Base-by-base conservation (phyloP, 768 basidiomycete species). In the Termitomyces bulborhizus region DNA sequence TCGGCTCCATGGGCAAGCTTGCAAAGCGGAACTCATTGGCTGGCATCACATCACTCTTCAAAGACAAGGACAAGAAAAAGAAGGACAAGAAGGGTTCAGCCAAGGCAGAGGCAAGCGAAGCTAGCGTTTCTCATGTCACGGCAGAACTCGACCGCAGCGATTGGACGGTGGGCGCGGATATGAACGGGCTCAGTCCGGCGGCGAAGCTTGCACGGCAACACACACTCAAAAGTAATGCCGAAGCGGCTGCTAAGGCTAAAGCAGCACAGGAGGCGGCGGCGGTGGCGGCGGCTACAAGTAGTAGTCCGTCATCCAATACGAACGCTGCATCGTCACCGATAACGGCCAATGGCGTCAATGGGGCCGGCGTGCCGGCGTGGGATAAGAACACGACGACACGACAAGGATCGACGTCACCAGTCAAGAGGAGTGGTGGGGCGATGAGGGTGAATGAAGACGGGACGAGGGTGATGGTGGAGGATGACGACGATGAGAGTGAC, bases 31-130 rank as follows among this genome's bases (percentile, higher is more conserved):
- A 95, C 66, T 93, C 90, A 37, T 72, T 98, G 40, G 88, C 90
- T 51, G 89, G 93, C 29, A 94, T 98, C 67, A 93, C 93, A 18
- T 90, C 88, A 47, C 74, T 98, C 55, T 97, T 98, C 80, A 96
- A 95, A 71, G 92, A 93, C 67, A 91, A 84, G 65, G 84, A 83
- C 58, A 80, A 80, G 61, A 76, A 82, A 57, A 78, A 76, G 63
- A 73, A 71, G 57, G 70, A 68, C 48, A 72, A 74, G 56, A 71
- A 71, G 54, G 64, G 62, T 18, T 79, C 81, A 68, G 83, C 82
- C 60, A 76, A 76, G 56, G 77, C 79, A 57, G 89, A 92, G 71
- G 79, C 55, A 4, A 61, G 80, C 39, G 78, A 78, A 46, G 83
- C 80, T 12, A 81, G 83, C 9, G 81, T 96, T 16, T 88, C 88